Conservation (phyloP, 1,284 basidiomycete species). For the Tetrapyrgos nigripes region DNA sequence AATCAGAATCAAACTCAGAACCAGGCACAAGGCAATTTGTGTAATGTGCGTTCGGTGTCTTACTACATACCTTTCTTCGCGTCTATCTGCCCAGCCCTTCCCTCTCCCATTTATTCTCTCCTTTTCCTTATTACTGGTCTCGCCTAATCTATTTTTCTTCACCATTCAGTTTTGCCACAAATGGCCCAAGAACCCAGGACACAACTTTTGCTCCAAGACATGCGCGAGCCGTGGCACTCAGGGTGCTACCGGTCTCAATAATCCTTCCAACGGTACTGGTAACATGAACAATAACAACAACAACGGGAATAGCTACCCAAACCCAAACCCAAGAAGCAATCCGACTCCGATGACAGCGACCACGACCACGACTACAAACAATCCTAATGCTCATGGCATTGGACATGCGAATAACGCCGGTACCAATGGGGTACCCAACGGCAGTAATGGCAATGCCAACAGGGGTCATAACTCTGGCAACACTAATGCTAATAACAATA, state of each 20-base stretch:
- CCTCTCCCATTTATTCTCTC: not conserved
- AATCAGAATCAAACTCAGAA: not conserved
- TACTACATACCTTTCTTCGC: too few relatives aligned
- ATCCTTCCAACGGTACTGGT: constrained; percentile 17
- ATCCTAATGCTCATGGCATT: not conserved
- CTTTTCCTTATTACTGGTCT: not conserved
- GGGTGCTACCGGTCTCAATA: constrained; percentile 16
- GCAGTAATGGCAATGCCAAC: too few relatives aligned
- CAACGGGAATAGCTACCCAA: too few relatives aligned
- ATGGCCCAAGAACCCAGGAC: constrained; percentile 57
- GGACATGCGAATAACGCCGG: not conserved
- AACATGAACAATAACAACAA: constrained; percentile 1
- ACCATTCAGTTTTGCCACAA: constrained; percentile 58
- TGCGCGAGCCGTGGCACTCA: constrained; percentile 58
- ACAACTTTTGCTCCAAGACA: constrained; percentile 66
- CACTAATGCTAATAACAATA: too few relatives aligned
- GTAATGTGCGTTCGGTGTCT: not conserved
- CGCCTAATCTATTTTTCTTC: not conserved
- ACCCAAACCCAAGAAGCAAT: too few relatives aligned
- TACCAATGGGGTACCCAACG: too few relatives aligned
- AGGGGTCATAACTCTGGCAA: too few relatives aligned
- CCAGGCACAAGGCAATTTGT: not conserved
- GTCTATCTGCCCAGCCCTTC: too few relatives aligned
- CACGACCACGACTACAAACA: too few relatives aligned
- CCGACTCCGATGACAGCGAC: too few relatives aligned